Conservation (phyloP, 805 yeast genomes). For the Lipomyces mesembrius region DNA sequence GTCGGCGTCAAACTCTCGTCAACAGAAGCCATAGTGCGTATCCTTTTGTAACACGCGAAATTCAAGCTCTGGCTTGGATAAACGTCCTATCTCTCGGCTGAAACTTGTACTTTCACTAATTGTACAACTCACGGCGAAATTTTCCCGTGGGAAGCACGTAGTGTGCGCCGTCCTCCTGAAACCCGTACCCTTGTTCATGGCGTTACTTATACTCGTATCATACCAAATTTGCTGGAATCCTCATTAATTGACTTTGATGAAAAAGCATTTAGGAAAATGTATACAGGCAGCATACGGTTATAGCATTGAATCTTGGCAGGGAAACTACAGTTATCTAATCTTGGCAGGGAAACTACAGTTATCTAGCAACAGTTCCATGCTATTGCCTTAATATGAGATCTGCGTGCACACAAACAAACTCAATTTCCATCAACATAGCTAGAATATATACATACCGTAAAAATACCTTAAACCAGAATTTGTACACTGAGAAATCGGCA, state of each 20-base stretch:
- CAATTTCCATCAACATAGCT: not conserved
- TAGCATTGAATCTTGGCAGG: too few species aligned
- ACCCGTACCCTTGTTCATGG: not conserved
- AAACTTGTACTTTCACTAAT: not conserved
- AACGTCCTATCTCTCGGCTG: not conserved
- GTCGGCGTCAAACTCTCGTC: constrained; percentile 31
- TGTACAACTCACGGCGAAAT: not conserved
- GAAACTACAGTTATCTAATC: too few species aligned
- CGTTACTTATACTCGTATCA: too few species aligned
- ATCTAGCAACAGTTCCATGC: too few species aligned
- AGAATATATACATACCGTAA: not conserved
- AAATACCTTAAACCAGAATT: not conserved
- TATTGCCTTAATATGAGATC: too few species aligned
- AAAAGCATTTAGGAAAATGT: too few species aligned
- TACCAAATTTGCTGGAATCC: too few species aligned
- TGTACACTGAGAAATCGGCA: not conserved
- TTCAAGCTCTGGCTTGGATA: not conserved
- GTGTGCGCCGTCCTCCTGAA: not conserved
- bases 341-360: too few species aligned
- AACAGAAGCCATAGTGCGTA: constrained; percentile 27
- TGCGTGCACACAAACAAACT: not conserved
- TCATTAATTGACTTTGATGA: too few species aligned
- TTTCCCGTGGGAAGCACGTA: not conserved
- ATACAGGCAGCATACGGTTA: too few species aligned
- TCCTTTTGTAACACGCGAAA: not conserved